Percentiles rank a stretch among this genome's conserved stretches.
Evolutionary conservation across 2,329 filamentous ascomycete species (phyloP).

Genomic region (Decorospora gaudefroyi): DNA sequence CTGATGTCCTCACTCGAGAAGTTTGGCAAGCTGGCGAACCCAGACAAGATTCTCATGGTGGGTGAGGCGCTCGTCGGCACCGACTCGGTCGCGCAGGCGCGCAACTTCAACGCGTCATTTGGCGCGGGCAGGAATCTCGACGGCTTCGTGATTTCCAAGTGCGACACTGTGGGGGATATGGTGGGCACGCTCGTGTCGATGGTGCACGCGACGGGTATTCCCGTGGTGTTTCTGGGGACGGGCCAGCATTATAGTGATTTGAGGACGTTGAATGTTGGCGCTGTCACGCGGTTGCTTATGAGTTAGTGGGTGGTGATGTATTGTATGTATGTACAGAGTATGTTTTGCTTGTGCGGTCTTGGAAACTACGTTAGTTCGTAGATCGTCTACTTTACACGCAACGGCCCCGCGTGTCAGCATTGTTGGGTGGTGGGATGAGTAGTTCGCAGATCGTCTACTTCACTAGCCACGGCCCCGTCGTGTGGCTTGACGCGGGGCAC

Average conservation of each 20-base stretch:
- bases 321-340: no score
- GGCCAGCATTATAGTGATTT: slow-evolving; percentile 70
- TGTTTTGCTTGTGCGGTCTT: no score
- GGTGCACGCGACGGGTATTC: slow-evolving; percentile 95
- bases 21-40: slow-evolving; percentile 92
- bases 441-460: no score
- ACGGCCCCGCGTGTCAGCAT: no score
- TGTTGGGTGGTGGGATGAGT: no score
- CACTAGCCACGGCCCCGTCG: no score
- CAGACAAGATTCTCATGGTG: slow-evolving; percentile 99
- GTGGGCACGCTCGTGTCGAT: slow-evolving; percentile 94
- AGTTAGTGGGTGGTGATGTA: no score
- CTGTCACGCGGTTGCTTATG: slow-evolving; percentile 66
- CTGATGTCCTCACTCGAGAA: slow-evolving; percentile 97
- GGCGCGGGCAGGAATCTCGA: slow-evolving; percentile 79
- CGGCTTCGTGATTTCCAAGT: slow-evolving; percentile 98
- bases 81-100: slow-evolving; percentile 91
- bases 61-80: slow-evolving; percentile 90
- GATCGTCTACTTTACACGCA: no score
- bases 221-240: slow-evolving; percentile 86
- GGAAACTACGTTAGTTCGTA: no score
- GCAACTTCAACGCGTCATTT: slow-evolving; percentile 95
- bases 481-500: no score
- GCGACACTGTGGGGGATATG: slow-evolving; percentile 99
- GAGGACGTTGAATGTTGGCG: slow-evolving; percentile 66